Percentiles rank a stretch among this genome's conserved stretches.
Evolutionary conservation across 768 basidiomycete genomes (phyloP).

Genomic region (Neoboletus brunneissimus): DNA sequence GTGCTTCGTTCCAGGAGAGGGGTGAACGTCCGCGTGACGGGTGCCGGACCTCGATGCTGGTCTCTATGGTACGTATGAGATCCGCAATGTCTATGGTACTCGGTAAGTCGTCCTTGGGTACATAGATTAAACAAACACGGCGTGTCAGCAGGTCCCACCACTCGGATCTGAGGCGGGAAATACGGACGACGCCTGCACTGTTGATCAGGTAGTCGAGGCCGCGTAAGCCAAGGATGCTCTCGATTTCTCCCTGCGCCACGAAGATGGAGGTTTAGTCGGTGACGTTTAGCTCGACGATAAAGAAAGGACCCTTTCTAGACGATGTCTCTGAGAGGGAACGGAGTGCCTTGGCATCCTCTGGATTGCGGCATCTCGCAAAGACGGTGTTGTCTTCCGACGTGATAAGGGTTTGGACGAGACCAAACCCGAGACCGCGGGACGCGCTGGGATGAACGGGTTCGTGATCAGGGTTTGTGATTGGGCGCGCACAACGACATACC

Average conservation of each 20-base stretch:
- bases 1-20: constrained; percentile 32
- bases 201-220: constrained; percentile 37
- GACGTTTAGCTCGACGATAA: constrained; percentile 31
- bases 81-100: constrained; percentile 21
- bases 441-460: constrained; percentile 14
- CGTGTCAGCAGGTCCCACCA: background rate
- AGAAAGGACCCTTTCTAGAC: no score
- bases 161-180: background rate
- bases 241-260: background rate
- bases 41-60: constrained; percentile 34
- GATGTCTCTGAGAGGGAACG: constrained; percentile 14
- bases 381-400: constrained; percentile 22
- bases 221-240: constrained; percentile 1
- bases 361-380: constrained; percentile 32
- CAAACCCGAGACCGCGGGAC: constrained; percentile 10
- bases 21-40: constrained; percentile 32
- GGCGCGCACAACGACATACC: background rate
- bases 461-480: background rate
- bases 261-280: constrained; percentile 14
- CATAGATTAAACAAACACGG: constrained; percentile 6
- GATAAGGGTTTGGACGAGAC: constrained; percentile 21
- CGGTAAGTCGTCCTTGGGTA: constrained; percentile 22
- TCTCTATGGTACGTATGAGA: constrained; percentile 22
- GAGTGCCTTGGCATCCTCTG: constrained; percentile 19
- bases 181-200: constrained; percentile 35